Percentiles rank a stretch among this genome's conserved stretches.
Conservation (phyloP, 2,329 filamentous ascomycete species). For the Botrytis pseudocinerea region DNA sequence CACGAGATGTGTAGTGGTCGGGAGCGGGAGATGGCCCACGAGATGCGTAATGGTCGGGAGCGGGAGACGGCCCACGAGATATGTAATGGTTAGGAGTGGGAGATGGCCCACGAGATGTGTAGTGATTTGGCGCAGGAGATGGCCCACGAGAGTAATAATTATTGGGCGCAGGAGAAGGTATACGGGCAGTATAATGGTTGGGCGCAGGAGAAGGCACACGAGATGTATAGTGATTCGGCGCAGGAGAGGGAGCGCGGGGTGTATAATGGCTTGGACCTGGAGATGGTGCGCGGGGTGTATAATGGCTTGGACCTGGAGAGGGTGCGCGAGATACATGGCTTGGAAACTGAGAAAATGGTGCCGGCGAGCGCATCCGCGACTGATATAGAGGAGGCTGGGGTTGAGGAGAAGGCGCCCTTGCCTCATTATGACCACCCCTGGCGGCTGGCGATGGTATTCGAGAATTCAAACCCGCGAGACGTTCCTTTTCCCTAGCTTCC, state of each 20-base stretch:
- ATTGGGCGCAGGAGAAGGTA: neutral
- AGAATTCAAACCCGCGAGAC: slow-evolving; percentile 32
- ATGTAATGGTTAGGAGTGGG: slow-evolving; percentile 4
- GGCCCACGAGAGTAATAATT: slow-evolving; percentile 1
- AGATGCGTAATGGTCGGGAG: neutral
- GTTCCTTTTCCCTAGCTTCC: slow-evolving; percentile 38
- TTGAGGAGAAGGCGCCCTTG: slow-evolving; percentile 38
- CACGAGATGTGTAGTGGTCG: slow-evolving; percentile 39
- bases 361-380: slow-evolving; percentile 45
- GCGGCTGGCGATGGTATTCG: slow-evolving; percentile 36
- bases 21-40: slow-evolving; percentile 25
- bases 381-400: slow-evolving; percentile 34
- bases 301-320: slow-evolving; percentile 13
- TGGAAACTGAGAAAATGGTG: slow-evolving; percentile 30
- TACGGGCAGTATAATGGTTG: slow-evolving; percentile 4
- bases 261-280: slow-evolving; percentile 36
- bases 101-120: neutral
- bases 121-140: slow-evolving; percentile 8
- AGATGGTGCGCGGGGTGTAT: slow-evolving; percentile 3
- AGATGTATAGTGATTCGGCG: slow-evolving; percentile 39
- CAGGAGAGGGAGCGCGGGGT: slow-evolving; percentile 42
- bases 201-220: slow-evolving; percentile 34
- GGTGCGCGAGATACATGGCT: slow-evolving; percentile 10
- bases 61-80: slow-evolving; percentile 3
- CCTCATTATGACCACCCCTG: slow-evolving; percentile 29